Conservation (phyloP, 176 grass and related monocot species). For the Elymus sibiricus region DNA sequence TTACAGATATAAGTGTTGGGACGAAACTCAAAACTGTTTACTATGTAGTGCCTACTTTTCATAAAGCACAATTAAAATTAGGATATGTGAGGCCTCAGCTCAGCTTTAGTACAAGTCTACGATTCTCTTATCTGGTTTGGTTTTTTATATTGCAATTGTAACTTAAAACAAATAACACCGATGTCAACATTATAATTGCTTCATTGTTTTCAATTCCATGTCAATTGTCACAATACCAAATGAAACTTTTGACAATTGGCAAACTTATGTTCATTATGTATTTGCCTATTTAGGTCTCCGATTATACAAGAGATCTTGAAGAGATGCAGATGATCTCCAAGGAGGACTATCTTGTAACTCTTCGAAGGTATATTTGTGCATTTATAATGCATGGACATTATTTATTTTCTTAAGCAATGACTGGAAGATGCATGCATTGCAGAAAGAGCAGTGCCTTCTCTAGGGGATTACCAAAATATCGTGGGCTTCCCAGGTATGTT, state of each 20-base stretch:
- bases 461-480: constrained; percentile 92
- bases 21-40: not conserved
- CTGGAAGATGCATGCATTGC: constrained; percentile 26
- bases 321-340: constrained; percentile 98
- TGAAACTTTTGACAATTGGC: constrained; percentile 10
- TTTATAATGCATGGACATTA: constrained; percentile 2
- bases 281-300: constrained; percentile 76
- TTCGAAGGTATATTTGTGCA: constrained; percentile 74
- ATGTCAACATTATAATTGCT: not conserved
- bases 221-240: not conserved
- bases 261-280: constrained; percentile 32
- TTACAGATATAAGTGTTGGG: not conserved
- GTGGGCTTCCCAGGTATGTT: constrained; percentile 77
- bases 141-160: not conserved
- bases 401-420: constrained; percentile 46
- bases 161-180: not conserved
- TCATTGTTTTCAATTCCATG: constrained; percentile 15
- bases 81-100: not conserved
- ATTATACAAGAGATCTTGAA: constrained; percentile 99
- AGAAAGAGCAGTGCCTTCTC: constrained; percentile 99
- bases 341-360: constrained; percentile 98
- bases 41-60: not conserved
- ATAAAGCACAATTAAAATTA: constrained; percentile 6
- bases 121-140: constrained; percentile 12
- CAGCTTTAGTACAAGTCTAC: not conserved